These are phyloP conservation scores for Helotiales sp. DNA, from an alignment of 2,329 filamentous ascomycete genomes.

Conservation along the genomic window DNA sequence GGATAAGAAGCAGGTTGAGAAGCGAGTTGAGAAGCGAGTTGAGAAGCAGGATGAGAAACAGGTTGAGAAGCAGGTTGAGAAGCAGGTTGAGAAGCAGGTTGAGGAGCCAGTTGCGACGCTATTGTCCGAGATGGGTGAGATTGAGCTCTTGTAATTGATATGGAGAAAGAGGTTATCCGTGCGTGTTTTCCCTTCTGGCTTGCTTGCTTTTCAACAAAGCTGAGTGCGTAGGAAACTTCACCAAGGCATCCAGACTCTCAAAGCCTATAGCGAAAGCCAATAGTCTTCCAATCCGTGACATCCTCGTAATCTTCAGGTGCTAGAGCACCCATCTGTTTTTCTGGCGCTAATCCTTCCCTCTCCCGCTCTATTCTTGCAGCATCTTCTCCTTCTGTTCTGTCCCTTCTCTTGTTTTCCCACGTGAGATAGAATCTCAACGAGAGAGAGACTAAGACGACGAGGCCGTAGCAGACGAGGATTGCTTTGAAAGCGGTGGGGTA, in stretches of 20 bases:
- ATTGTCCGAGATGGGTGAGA: no score
- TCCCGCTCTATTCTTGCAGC: not conserved
- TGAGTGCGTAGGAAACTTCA: no score
- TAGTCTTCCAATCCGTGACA: constrained; percentile 58
- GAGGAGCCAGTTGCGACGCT: no score
- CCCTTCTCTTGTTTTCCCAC: constrained; percentile 23
- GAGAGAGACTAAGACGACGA: constrained; percentile 21
- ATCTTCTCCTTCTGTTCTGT: constrained; percentile 9
- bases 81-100: no score
- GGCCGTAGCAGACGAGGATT: constrained; percentile 29
- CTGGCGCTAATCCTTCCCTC: constrained; percentile 36
- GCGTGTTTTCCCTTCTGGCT: no score
- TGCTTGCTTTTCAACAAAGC: no score
- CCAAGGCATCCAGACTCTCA: not conserved
- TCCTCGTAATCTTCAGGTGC: constrained; percentile 53
- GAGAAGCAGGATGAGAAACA: no score
- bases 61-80: no score
- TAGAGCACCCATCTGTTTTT: constrained; percentile 37
- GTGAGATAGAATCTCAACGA: constrained; percentile 25
- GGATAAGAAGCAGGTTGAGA: no score
- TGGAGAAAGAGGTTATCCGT: no score
- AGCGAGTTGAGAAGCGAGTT: no score
- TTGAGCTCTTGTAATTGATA: no score
- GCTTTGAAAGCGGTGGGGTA: constrained; percentile 31
- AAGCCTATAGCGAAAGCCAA: constrained; percentile 59